Base-by-base conservation (phyloP, 2,329 filamentous ascomycete genomes). In the Teratosphaeria zuluensis region DNA sequence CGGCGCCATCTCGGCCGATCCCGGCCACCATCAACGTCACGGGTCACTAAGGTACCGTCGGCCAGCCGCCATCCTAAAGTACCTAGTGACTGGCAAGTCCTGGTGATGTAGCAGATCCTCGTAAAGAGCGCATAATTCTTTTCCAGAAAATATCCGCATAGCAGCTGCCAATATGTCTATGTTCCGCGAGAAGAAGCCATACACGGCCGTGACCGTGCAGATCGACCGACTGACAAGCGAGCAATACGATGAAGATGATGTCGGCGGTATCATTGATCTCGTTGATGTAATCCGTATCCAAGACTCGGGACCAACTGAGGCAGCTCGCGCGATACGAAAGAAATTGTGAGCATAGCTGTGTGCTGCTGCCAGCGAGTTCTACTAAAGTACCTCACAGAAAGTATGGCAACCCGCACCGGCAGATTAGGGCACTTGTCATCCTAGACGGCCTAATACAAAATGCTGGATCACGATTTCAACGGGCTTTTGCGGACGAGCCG, bases 371-470 rank as follows among this genome's bases (percentile, higher is more conserved):
- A 28, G 16, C 14, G 16, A 11, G 19, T 19, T 31, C 30, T 32
- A 21, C 32, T 35, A 21, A 54, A 11, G 31, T 31, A 19, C n/a
- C 52, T 21, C 42, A 33, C 62, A 87, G 84, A 42, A 99, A 99
- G 78, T 97, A 99, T 75, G 94, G 94, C 67, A 95, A 85, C 69
- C 81, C 89, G n/a, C 92, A 97, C 74, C 87, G 91, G 55, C 94
- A 99, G 74, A 81, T 97, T 35, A 85, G 94, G 60, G 89, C 94
- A 38, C 82, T 99, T 24, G 87, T 88, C 11, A 86, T 99, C 55
- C 82, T 99, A 1, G 94, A 99, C 72, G 92, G 89, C 51, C 80
- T 99, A 46, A 94, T 99, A 61, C 90, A 96, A 70, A 99, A 99
- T 76, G 92, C 91, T 2, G 92, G 92, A 1, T 81, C 87, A 12